A percentile compares a stretch with the other conserved stretches of the same genome.
These are phyloP conservation scores for Yamadazyma triangularis DNA, from an alignment of 1,139 yeast species.

Conservation along the genomic window DNA sequence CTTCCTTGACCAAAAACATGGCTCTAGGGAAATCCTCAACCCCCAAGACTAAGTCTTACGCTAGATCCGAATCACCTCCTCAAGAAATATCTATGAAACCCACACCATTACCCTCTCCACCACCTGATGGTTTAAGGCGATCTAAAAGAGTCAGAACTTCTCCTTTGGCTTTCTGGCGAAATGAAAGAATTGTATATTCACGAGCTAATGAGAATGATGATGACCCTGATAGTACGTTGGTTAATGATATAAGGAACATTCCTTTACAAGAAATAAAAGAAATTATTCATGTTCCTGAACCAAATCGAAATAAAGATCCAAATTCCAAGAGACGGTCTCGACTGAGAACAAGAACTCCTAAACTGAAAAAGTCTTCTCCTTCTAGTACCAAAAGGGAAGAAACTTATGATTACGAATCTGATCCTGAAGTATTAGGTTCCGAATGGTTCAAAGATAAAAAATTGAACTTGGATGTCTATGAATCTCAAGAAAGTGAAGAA, in stretches of 20 bases:
- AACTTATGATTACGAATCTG: constrained; percentile 32
- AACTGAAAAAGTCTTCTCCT: background rate
- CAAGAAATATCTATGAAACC: constrained; percentile 15
- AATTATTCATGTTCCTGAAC: constrained; percentile 48
- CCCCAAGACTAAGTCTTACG: background rate
- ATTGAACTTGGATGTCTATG: constrained; percentile 48
- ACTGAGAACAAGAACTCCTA: constrained; percentile 6
- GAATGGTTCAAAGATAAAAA: constrained; percentile 53
- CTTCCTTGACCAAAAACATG: constrained; percentile 36
- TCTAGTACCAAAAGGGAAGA: constrained; percentile 5
- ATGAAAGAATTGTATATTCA: constrained; percentile 69
- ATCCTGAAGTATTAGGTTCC: constrained; percentile 44
- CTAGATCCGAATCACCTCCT: constrained; percentile 3
- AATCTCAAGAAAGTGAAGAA: constrained; percentile 46
- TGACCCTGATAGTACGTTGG: constrained; percentile 33
- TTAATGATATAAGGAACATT: constrained; percentile 28
- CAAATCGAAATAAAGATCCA: constrained; percentile 2
- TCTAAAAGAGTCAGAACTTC: constrained; percentile 65
- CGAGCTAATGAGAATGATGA: constrained; percentile 37
- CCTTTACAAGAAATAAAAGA: constrained; percentile 60
- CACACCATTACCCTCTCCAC: constrained; percentile 42
- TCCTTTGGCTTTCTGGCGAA: constrained; percentile 84
- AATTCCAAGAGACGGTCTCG: background rate
- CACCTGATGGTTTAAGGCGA: constrained; percentile 42
- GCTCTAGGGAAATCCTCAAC: constrained; percentile 30